Base-by-base conservation (phyloP, 169 alveolate species). In the Plasmodium adleri region DNA sequence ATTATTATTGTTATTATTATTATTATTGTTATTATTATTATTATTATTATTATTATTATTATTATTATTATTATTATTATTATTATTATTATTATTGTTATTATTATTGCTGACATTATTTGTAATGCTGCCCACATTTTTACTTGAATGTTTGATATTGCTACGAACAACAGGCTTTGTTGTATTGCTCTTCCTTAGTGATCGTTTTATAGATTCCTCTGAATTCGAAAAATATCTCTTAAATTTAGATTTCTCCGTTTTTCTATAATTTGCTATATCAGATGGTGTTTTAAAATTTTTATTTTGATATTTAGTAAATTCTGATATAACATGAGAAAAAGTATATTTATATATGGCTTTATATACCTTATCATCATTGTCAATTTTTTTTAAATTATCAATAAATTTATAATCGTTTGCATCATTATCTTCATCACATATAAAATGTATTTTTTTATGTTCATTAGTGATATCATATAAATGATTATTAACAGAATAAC, bases 401-500 rank as follows among this genome's bases (percentile, higher is more conserved):
- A 76, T 66, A 22, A 49, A 64, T 66, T 78, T 78, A 47, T 66
- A 78, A 52, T 78, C 89, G 54, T 78, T 58, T 66, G 43, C 70
- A 39, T 39, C 5, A 63, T 66, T 64, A 32, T 64, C 76, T 32
- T 74, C 39, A 59, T 78, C 89, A 50, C 76, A 78, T 66, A 78
- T 0, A 22, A 78, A 32, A 24, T 78, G 80, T 1, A 32, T 45
- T 59, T 66, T 78, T 8, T 28, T 70, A 43, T 78, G 50, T 12
- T 22, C 47, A 47, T 52, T 49, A 45, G 49, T 78, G n/a, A 83
- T 59, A 6, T 68, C 91, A 62, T 83, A 83, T 39, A 71, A n/a
- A 28, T 83, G 68, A 52, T 83, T 83, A 83, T 83, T 83, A 59
- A 68, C 72, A 10, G 91, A 70, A 70, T 83, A 83, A 10, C 91